phyloP scores from a whole-genome alignment of 257 asterid genomes.

The Fraxinus quadrangulata region DNA sequence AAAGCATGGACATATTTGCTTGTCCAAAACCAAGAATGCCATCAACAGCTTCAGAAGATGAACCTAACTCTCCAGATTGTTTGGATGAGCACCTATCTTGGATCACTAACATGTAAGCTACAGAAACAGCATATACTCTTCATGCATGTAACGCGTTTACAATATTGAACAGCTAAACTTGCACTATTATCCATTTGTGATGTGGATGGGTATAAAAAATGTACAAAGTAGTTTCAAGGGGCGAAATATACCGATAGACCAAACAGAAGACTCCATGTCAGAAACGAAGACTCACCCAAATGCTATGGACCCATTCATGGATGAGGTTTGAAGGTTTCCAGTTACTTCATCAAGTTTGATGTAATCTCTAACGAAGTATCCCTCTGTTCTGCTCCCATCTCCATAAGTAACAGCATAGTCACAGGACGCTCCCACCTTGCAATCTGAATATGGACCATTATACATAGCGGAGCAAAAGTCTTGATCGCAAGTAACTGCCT shows the following conservation, averaged over 20 bases:
- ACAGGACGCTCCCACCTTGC: constrained; percentile 49
- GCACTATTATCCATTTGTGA: not conserved
- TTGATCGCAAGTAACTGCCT: constrained; percentile 48
- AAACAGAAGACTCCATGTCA: not conserved
- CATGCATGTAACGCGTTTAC: not conserved
- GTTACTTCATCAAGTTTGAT: constrained; percentile 51
- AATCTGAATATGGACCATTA: constrained; percentile 35
- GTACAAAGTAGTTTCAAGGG: constrained; percentile 5
- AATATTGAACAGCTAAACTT: not conserved
- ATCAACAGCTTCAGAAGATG: constrained; percentile 59
- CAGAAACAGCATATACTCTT: constrained; percentile 8
- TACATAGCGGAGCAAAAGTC: constrained; percentile 46
- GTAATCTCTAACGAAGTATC: constrained; percentile 53
- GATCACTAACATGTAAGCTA: constrained; percentile 33
- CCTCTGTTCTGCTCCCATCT: constrained; percentile 63
- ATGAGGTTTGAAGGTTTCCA: constrained; percentile 41
- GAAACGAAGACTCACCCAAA: constrained; percentile 52
- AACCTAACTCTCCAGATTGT: constrained; percentile 49
- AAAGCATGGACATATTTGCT: constrained; percentile 60
- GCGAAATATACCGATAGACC: not conserved
- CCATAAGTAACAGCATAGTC: constrained; percentile 51
- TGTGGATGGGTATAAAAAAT: not conserved
- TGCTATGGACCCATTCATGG: constrained; percentile 47
- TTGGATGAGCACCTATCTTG: constrained; percentile 63
- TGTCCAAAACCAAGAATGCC: constrained; percentile 74